Evolutionary conservation across 2,329 filamentous ascomycete genomes (phyloP), one percentile per base, ranked within the genome.

Genomic region (Blumeria graminis): DNA sequence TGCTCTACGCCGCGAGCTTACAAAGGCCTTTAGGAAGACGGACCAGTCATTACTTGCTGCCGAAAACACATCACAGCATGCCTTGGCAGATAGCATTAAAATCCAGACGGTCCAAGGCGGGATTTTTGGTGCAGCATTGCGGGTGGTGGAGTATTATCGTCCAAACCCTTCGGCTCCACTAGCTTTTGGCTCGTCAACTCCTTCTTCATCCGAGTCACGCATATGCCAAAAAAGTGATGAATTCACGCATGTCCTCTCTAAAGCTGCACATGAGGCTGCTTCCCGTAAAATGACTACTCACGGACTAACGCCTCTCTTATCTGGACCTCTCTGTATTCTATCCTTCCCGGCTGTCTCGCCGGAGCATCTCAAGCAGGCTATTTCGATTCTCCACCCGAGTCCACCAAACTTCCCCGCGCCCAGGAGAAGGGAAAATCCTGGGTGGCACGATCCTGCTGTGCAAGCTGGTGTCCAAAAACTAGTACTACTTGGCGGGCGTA

Each of bases 401-500:
- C 71, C 80, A 1, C 77, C 80, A 3, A 72, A 76, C 6, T 96
- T 94, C 68, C 82, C 88, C 0, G 80, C 86, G 3, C 90, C 90
- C 1, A 79, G 78, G 55, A 76, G 86, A 59, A 82, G 76, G 68
- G 81, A 78, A 63, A 86, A 77, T 64, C 88, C 90, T 0, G 81
- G 81, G 11, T 94, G 88, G 69, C 77, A 94, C 68, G 90, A 95
- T 57, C 75, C 79, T 0, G 69, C 75, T 1, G 86, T 90, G 56
- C 89, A 95, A 69, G 78, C 72, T 61, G 92, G 85, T 7, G 68
- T 98, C 62, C 80, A 87, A 65, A 98, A 98, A 71, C 70, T 98
- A 60, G 74, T 94, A 68, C 70, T 98, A 36, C 71, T 98, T 13
- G 92, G 88, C 56, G 89, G 89, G 13, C 76, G 92, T 55, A 77